Evolutionary conservation across 2,329 filamentous ascomycete genomes (phyloP).

Genomic region (Aspergillus sp.): DNA sequence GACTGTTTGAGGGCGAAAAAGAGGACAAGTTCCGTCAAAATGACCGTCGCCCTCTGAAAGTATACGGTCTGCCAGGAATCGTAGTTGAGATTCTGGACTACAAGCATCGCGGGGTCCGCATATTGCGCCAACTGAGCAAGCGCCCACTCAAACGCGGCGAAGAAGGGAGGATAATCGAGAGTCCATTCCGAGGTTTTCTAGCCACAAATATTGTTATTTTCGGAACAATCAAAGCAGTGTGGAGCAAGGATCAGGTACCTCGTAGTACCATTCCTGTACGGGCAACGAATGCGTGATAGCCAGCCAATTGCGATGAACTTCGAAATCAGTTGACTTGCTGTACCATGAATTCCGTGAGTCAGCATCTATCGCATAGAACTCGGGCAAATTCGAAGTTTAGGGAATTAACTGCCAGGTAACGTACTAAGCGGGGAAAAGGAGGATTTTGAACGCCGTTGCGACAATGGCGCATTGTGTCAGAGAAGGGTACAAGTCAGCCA

Average conservation of each 20-base stretch:
- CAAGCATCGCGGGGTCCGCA: constrained; percentile 78
- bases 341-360: not conserved
- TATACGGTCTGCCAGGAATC: constrained; percentile 92
- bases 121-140: constrained; percentile 78
- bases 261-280: constrained; percentile 88
- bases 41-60: constrained; percentile 88
- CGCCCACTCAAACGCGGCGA: constrained; percentile 93
- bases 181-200: constrained; percentile 98
- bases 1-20: constrained; percentile 79
- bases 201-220: not conserved
- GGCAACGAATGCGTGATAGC: constrained; percentile 91
- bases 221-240: not conserved
- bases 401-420: constrained; percentile 36
- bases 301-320: constrained; percentile 98
- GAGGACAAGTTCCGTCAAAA: constrained; percentile 79
- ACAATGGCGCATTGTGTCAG: constrained; percentile 83
- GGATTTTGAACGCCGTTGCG: constrained; percentile 83
- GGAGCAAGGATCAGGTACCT: constrained; percentile 50
- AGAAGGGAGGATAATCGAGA: constrained; percentile 97
- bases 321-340: constrained; percentile 98
- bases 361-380: not conserved
- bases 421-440: constrained; percentile 93
- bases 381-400: not conserved
- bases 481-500: constrained; percentile 84
- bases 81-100: constrained; percentile 77